phyloP scores from a whole-genome alignment of 257 asterid genomes.

The Nicotiana noctiflora region DNA sequence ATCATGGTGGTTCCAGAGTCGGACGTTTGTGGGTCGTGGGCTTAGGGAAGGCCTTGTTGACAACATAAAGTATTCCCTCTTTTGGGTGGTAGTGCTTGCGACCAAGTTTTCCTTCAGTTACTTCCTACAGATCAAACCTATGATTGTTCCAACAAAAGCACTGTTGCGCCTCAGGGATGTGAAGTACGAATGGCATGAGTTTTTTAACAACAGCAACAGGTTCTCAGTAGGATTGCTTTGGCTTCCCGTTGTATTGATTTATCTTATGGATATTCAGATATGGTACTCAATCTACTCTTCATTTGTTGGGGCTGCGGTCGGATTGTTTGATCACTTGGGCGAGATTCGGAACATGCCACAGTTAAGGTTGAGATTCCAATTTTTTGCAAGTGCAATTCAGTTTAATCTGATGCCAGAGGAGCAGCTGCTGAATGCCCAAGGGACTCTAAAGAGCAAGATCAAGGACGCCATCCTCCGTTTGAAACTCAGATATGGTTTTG shows the following conservation, averaged over 20 bases:
- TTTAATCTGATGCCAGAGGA: slow-evolving; percentile 99
- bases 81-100: slow-evolving; percentile 82
- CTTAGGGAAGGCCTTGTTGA: slow-evolving; percentile 95
- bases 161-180: slow-evolving; percentile 45
- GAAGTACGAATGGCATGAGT: slow-evolving; percentile 76
- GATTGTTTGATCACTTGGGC: slow-evolving; percentile 94
- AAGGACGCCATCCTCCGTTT: slow-evolving; percentile 70
- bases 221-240: slow-evolving; percentile 85
- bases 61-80: slow-evolving; percentile 70
- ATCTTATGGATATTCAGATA: slow-evolving; percentile 92
- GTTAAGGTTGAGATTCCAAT: slow-evolving; percentile 89
- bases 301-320: slow-evolving; percentile 81
- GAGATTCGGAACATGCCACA: slow-evolving; percentile 97
- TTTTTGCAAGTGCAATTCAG: slow-evolving; percentile 97
- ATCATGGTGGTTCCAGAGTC: slow-evolving; percentile 98
- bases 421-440: slow-evolving; percentile 72
- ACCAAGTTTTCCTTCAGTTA: slow-evolving; percentile 85
- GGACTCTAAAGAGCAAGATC: slow-evolving; percentile 73
- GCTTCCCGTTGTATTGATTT: slow-evolving; percentile 90
- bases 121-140: slow-evolving; percentile 93
- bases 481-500: slow-evolving; percentile 92
- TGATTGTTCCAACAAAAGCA: slow-evolving; percentile 78
- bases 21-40: slow-evolving; percentile 91
- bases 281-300: slow-evolving; percentile 96
- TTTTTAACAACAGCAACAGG: slow-evolving; percentile 66